Evolutionary conservation across 768 basidiomycete species (phyloP), one percentile per base, ranked within the genome.

Genomic region (Suillus tomentosus): DNA sequence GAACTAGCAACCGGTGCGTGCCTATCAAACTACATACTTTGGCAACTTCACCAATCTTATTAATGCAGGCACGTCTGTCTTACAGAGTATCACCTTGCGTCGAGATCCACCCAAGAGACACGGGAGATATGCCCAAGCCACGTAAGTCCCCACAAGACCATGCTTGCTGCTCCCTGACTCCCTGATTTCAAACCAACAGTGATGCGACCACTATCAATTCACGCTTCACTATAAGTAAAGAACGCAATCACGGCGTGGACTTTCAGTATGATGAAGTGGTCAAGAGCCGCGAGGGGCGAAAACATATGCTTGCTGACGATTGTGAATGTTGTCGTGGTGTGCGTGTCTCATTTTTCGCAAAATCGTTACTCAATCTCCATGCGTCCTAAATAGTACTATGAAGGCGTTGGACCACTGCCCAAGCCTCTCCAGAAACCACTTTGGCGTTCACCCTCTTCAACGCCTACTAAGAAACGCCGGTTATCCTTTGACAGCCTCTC

Each of bases 311-410:
- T 58, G 95, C 84, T 4, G 86, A 82, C 2, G 92, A 94, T 66
- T 96, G 94, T 72, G 91, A 92, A 66, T 89, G 88, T 64, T 96
- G 95, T 73, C 84, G 80, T 47, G 89, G 88, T 57, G 94, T 93
- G 70, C 64, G 85, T 76, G 50, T 47, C 24, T 42, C 50, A 40
- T 24, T 50, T 51, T 36, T 24, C 36, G 22, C 34, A 47, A 14
- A 17, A 6, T 42, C 31, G 43, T 31, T 31, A 39, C 39, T 42
- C 17, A 58, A 19, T 42, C 24, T 40, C 24, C 24, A 24, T 27
- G 6, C 17, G 3, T 27, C 42, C 40, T 45, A 22, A n/a, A 31
- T 66, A 95, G 94, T 95, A 94, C 69, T 94, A 95, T 71, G 82
- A 87, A 64, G 87, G 85, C 0, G 77, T 96, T 15, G 92, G 90